Conservation (phyloP, 139 green algal species). For the Trebouxia sp. region DNA sequence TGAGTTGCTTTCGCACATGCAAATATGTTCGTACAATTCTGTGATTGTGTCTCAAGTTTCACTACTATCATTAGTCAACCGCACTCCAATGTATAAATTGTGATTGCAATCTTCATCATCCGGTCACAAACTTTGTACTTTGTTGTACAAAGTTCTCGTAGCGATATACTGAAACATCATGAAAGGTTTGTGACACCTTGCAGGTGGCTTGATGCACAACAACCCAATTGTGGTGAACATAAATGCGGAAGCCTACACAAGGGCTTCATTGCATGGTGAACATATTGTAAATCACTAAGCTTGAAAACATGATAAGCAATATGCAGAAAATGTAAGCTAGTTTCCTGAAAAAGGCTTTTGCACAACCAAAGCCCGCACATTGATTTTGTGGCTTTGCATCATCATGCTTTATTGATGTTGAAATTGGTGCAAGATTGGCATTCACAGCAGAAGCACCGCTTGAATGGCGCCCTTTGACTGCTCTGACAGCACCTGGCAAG, state of each 20-base stretch:
- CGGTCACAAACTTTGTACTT: too few species aligned
- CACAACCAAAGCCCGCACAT: slow-evolving; percentile 27
- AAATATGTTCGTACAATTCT: too few species aligned
- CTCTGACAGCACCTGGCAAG: slow-evolving; percentile 23
- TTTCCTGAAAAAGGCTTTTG: slow-evolving; percentile 24
- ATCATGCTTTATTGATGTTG: slow-evolving; percentile 12
- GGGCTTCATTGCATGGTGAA: slow-evolving; percentile 25
- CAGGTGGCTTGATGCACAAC: slow-evolving; percentile 21
- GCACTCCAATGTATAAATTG: too few species aligned
- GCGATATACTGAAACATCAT: too few species aligned
- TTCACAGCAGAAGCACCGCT: slow-evolving; percentile 26
- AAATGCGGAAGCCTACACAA: slow-evolving; percentile 22
- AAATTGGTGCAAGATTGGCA: slow-evolving; percentile 26
- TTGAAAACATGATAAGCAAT: slow-evolving; percentile 28
- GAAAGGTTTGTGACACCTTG: slow-evolving; percentile 21
- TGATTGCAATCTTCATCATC: too few species aligned
- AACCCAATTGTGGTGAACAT: slow-evolving; percentile 9
- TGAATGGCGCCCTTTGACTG: slow-evolving; percentile 28
- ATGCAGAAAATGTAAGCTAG: slow-evolving; percentile 13
- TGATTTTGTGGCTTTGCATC: slow-evolving; percentile 23
- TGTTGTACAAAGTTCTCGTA: too few species aligned
- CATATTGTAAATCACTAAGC: slow-evolving; percentile 28
- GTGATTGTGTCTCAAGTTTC: too few species aligned
- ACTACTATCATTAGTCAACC: too few species aligned
- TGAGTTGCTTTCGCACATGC: too few species aligned